phyloP scores from a whole-genome alignment of 345 rosid species.

The Gossypium longicalyx region DNA sequence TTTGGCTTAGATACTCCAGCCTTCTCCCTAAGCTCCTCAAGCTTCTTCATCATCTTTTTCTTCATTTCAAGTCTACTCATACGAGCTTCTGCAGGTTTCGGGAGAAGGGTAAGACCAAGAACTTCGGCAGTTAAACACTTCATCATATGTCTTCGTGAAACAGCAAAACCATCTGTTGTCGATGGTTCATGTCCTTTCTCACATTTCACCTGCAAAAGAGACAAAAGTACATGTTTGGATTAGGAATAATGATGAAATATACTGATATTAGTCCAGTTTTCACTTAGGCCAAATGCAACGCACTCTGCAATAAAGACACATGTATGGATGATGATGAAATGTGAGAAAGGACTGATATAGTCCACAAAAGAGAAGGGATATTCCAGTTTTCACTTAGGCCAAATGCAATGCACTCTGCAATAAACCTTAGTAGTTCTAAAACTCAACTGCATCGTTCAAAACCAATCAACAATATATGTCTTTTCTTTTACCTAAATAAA shows the following conservation, averaged over 20 bases:
- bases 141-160: conserved; percentile 42
- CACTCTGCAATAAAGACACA: neutral
- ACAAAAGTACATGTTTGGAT: neutral
- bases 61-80: conserved; percentile 36
- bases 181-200: conserved; percentile 14
- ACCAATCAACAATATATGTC: neutral
- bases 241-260: neutral
- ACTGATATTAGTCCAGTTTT: no score
- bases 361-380: no score
- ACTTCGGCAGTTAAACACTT: conserved; percentile 28
- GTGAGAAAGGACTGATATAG: no score
- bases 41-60: conserved; percentile 41
- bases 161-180: neutral
- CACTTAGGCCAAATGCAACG: neutral
- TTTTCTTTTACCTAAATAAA: neutral
- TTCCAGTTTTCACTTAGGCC: no score
- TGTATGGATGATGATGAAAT: no score
- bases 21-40: conserved; percentile 35
- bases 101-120: conserved; percentile 1
- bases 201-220: conserved; percentile 21
- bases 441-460: neutral
- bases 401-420: neutral
- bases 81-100: conserved; percentile 50
- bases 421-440: neutral
- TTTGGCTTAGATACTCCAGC: conserved; percentile 26